phyloP scores from a whole-genome alignment of 1,284 basidiomycete species.

The Cutaneotrichosporon sp. region DNA sequence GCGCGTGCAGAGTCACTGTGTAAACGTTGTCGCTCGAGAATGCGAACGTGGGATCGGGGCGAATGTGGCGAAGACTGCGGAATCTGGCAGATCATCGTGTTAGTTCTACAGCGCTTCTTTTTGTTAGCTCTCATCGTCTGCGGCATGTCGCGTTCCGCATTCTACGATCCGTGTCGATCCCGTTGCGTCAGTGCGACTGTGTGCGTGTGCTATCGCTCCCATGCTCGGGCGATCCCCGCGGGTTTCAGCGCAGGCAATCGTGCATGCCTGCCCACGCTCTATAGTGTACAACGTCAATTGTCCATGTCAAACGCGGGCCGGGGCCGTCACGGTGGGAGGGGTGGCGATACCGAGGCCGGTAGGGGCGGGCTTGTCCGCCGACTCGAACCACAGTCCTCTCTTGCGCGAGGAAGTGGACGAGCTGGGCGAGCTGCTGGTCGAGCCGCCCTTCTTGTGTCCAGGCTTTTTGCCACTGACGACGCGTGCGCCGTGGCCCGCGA shows the following conservation, averaged over 20 bases:
- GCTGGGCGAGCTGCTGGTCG: constrained; percentile 1
- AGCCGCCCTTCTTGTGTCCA: not conserved
- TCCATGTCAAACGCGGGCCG: not conserved
- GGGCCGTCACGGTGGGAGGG: not conserved
- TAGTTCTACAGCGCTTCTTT: too few species aligned
- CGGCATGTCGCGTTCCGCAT: too few species aligned
- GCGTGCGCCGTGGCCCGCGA: not conserved
- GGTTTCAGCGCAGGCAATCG: not conserved
- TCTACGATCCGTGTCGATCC: not conserved
- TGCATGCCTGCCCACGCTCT: not conserved
- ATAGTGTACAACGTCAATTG: constrained; percentile 2
- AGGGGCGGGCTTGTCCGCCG: not conserved
- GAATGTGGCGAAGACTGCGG: too few species aligned
- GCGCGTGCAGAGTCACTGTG: too few species aligned
- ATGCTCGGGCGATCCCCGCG: too few species aligned
- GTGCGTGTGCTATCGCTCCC: too few species aligned
- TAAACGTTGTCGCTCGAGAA: too few species aligned
- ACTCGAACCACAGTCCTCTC: constrained; percentile 5
- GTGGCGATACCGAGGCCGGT: not conserved
- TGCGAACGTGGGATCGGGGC: too few species aligned
- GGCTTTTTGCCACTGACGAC: not conserved
- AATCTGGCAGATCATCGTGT: too few species aligned
- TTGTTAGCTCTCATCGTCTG: too few species aligned
- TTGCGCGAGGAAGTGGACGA: not conserved
- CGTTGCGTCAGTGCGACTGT: not conserved